Evolutionary conservation across 805 yeast genomes (phyloP), one percentile per base, ranked within the genome.

Genomic region (Candida pseudoglaebosa): DNA sequence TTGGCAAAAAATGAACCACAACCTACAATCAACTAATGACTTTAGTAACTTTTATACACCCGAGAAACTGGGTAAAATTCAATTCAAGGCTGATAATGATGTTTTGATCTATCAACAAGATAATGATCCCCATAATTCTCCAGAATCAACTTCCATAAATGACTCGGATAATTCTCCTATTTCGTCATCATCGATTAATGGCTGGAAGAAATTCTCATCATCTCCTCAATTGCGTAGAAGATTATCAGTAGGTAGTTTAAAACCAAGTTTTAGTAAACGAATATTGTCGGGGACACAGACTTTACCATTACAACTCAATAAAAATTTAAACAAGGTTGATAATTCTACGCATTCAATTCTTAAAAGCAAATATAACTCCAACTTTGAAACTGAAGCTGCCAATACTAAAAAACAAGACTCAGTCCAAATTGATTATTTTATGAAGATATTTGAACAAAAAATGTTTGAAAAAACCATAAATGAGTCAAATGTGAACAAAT

Each of bases 331-430:
- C 13, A 35, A 18, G n/a, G 12, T 10, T 19, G 15, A 17, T 14
- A 21, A 8, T n/a, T 41, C 46, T 8, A 16, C 5, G 13, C 40
- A 40, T 28, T 56, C 67, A 7, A 61, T 61, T 15, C 43, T 61
- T 22, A 59, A 57, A 38, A 56, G 46, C 32, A 53, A 49, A 39
- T 35, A 43, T 3, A 61, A 61, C 28, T 26, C 32, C 7, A 61
- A 61, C 34, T 57, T 39, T 32, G 52, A 48, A 12, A 28, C 37
- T 16, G 67, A 61, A 34, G 34, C 35, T 3, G 21, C 39, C 14
- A 45, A 45, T 12, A 43, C 52, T n/a, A 38, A 34, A 16, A 30
- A 41, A 19, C 44, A 39, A 19, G 58, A 54, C 28, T 14, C 36
- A n/a, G 32, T 53, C 16, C 37, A 48, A 5, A 36, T 50, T 24